phyloP scores from a whole-genome alignment of 2,329 filamentous ascomycete species.

The Aschersonia sp. region DNA sequence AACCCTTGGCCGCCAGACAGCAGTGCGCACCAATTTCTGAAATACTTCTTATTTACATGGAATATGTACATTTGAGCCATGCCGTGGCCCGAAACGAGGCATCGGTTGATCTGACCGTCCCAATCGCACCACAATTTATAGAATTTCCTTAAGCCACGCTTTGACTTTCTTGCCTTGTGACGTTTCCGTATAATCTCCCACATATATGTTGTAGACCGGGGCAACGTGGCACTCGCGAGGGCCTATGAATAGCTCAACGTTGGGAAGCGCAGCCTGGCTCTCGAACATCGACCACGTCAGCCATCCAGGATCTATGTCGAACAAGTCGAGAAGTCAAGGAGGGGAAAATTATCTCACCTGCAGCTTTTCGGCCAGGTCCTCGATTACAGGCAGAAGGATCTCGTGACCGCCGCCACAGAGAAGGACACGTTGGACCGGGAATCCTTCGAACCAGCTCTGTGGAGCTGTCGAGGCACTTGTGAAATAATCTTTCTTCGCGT shows the following conservation, averaged over 20 bases:
- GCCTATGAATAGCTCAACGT: slow-evolving; percentile 8
- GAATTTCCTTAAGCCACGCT: slow-evolving; percentile 7
- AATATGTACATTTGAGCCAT: background rate
- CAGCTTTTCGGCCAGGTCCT: slow-evolving; percentile 7
- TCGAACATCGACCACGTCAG: background rate
- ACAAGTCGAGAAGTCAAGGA: background rate
- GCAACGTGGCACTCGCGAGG: slow-evolving; percentile 9
- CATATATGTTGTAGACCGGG: slow-evolving; percentile 9
- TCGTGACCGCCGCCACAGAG: slow-evolving; percentile 7
- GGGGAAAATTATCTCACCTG: slow-evolving; percentile 3
- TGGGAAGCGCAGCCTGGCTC: slow-evolving; percentile 6
- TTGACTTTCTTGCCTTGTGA: slow-evolving; percentile 10
- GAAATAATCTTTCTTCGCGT: slow-evolving; percentile 6
- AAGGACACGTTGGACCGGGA: slow-evolving; percentile 7
- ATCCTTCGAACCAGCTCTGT: slow-evolving; percentile 8
- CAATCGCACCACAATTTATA: slow-evolving; percentile 1
- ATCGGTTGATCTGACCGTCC: no score
- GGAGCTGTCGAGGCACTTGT: slow-evolving; percentile 8
- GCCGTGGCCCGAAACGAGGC: no score
- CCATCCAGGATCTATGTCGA: background rate
- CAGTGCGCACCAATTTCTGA: no score
- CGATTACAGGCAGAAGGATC: slow-evolving; percentile 8
- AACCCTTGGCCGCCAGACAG: no score
- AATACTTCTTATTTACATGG: no score
- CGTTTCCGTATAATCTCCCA: slow-evolving; percentile 8